Evolutionary conservation across 2,329 filamentous ascomycete genomes (phyloP).

Genomic region (Ilyonectria destructans): DNA sequence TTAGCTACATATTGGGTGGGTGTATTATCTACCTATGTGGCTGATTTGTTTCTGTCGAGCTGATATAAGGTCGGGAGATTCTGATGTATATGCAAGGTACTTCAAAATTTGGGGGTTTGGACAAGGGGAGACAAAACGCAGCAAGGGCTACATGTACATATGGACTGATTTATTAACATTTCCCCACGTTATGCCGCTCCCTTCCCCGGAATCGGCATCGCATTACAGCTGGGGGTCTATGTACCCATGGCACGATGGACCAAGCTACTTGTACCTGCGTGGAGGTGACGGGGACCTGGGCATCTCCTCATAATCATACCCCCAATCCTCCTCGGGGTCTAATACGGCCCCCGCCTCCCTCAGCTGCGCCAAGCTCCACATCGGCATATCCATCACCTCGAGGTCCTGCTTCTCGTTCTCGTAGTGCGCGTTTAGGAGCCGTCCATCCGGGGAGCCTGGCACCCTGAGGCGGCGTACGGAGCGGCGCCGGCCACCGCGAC

Average conservation of each 20-base stretch:
- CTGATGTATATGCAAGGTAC: not conserved
- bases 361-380: slow-evolving; percentile 41
- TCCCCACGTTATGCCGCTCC: slow-evolving; percentile 7
- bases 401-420: slow-evolving; percentile 52
- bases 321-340: slow-evolving; percentile 54
- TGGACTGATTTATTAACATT: slow-evolving; percentile 17
- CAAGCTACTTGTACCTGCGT: not conserved
- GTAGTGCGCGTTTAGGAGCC: slow-evolving; percentile 39
- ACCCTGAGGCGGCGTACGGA: slow-evolving; percentile 48
- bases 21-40: not conserved
- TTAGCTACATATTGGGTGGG: not conserved
- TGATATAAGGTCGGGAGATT: not conserved
- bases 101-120: slow-evolving; percentile 20
- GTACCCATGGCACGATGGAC: not conserved
- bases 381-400: slow-evolving; percentile 42
- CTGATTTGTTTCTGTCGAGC: not conserved
- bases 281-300: slow-evolving; percentile 14
- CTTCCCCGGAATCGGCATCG: slow-evolving; percentile 12
- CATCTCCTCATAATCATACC: slow-evolving; percentile 54
- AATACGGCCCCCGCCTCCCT: slow-evolving; percentile 49
- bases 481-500: slow-evolving; percentile 43
- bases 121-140: slow-evolving; percentile 1
- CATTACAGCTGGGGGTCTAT: not conserved
- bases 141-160: slow-evolving; percentile 1
- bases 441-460: slow-evolving; percentile 31